Percentiles rank a stretch among this genome's conserved stretches.
These are phyloP conservation scores for Neofusicoccum cordaticola DNA, from an alignment of 2,329 filamentous ascomycete species.

Conservation along the genomic window DNA sequence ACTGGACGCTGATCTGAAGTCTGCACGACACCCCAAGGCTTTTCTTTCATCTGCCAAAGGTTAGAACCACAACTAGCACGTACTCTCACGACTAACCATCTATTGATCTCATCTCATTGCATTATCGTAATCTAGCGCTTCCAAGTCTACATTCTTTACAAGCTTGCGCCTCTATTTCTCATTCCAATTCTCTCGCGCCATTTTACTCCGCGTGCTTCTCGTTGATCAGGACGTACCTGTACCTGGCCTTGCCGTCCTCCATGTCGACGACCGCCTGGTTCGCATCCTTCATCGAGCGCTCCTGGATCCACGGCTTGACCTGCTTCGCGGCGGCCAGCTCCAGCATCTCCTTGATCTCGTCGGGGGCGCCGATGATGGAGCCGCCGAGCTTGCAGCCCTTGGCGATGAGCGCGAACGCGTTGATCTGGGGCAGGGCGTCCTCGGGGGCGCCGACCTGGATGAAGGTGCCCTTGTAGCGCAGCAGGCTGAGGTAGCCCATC, in stretches of 20 bases:
- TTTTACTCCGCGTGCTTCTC: slow-evolving; percentile 22
- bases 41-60: too few species aligned
- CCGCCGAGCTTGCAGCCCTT: slow-evolving; percentile 52
- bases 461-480: slow-evolving; percentile 59
- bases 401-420: slow-evolving; percentile 57
- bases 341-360: slow-evolving; percentile 62
- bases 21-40: too few species aligned
- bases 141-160: background rate
- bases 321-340: slow-evolving; percentile 57
- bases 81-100: too few species aligned
- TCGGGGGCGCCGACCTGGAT: slow-evolving; percentile 68
- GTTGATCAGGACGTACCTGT: slow-evolving; percentile 41
- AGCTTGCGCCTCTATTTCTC: too few species aligned
- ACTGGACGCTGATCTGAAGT: too few species aligned
- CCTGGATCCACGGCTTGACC: slow-evolving; percentile 62
- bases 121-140: background rate
- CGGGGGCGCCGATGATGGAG: slow-evolving; percentile 51
- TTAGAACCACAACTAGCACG: too few species aligned
- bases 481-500: slow-evolving; percentile 57
- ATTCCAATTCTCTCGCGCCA: too few species aligned
- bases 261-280: slow-evolving; percentile 59
- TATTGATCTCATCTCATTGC: too few species aligned
- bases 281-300: slow-evolving; percentile 53
- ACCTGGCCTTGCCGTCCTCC: slow-evolving; percentile 53
- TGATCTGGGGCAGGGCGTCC: slow-evolving; percentile 51